Evolutionary conservation across 352 stramenopile genomes (phyloP).

Genomic region (Phytophthora multivora): DNA sequence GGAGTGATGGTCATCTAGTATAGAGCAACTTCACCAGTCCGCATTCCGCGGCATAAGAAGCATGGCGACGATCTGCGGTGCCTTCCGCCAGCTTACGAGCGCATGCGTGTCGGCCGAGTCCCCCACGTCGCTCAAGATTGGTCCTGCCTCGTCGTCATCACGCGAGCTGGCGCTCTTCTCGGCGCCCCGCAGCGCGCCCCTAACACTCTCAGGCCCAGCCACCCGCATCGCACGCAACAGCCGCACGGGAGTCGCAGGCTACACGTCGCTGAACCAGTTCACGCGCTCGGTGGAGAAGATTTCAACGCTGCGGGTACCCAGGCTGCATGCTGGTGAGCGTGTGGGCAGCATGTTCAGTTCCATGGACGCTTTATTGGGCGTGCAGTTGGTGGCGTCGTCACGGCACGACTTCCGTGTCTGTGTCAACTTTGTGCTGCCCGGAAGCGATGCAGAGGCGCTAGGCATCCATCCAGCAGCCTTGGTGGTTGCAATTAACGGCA

Average conservation of each 20-base stretch:
- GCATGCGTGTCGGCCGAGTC: conserved; percentile 45
- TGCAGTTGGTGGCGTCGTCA: conserved; percentile 63
- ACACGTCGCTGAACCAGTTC: conserved; percentile 41
- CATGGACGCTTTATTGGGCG: conserved; percentile 52
- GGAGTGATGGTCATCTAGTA: conserved; percentile 30
- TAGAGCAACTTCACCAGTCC: conserved; percentile 27
- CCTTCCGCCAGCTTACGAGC: conserved; percentile 43
- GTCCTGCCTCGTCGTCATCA: conserved; percentile 30
- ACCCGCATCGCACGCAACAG: conserved; percentile 22
- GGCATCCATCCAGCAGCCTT: conserved; percentile 60
- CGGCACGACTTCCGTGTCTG: conserved; percentile 65
- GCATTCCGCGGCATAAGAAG: conserved; percentile 17
- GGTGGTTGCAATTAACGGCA: conserved; percentile 62
- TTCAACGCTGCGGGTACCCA: conserved; percentile 49
- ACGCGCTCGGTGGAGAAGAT: conserved; percentile 59
- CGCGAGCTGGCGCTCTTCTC: conserved; percentile 31
- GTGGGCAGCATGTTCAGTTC: conserved; percentile 52
- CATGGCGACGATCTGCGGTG: conserved; percentile 50
- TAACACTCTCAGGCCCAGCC: conserved; percentile 9
- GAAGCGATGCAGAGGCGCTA: conserved; percentile 50
- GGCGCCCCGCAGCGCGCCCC: not conserved
- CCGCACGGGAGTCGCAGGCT: conserved; percentile 9
- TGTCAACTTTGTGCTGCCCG: conserved; percentile 68
- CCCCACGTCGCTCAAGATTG: conserved; percentile 32
- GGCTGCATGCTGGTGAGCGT: conserved; percentile 25